Evolutionary conservation across 225 moss, liverwort and hornwort genomes (phyloP).

Genomic region (Physcomitrellopsis africana): DNA sequence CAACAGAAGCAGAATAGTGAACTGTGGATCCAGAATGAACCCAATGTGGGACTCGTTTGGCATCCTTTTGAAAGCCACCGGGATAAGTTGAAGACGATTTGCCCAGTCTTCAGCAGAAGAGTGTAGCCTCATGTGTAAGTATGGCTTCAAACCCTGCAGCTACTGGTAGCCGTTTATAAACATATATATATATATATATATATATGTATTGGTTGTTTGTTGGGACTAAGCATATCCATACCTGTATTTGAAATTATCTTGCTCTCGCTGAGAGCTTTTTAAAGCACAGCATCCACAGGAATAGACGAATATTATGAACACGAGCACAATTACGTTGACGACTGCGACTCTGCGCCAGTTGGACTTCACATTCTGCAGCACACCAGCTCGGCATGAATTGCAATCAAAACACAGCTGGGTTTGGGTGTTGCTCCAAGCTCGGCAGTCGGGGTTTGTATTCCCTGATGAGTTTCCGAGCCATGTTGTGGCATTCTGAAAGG

Average conservation of each 20-base stretch:
- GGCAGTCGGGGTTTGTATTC: constrained; percentile 45
- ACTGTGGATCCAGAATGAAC: no score
- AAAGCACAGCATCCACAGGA: constrained; percentile 76
- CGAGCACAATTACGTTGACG: constrained; percentile 52
- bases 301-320: constrained; percentile 64
- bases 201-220: no score
- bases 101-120: constrained; percentile 26
- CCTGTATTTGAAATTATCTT: constrained; percentile 9
- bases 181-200: no score
- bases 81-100: no score
- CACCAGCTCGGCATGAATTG: constrained; percentile 74
- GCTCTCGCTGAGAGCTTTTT: constrained; percentile 34
- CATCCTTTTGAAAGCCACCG: no score
- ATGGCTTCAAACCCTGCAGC: not conserved
- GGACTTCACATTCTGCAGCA: constrained; percentile 70
- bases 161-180: not conserved
- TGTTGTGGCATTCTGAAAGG: constrained; percentile 50
- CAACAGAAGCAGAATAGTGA: no score
- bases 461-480: constrained; percentile 36
- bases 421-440: constrained; percentile 48
- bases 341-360: constrained; percentile 76
- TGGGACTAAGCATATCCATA: constrained; percentile 27
- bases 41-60: no score
- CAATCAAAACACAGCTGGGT: constrained; percentile 65
- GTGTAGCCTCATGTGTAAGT: constrained; percentile 9